Base-by-base conservation (phyloP, 305 asterid genomes). In the Fraxinus velutina region DNA sequence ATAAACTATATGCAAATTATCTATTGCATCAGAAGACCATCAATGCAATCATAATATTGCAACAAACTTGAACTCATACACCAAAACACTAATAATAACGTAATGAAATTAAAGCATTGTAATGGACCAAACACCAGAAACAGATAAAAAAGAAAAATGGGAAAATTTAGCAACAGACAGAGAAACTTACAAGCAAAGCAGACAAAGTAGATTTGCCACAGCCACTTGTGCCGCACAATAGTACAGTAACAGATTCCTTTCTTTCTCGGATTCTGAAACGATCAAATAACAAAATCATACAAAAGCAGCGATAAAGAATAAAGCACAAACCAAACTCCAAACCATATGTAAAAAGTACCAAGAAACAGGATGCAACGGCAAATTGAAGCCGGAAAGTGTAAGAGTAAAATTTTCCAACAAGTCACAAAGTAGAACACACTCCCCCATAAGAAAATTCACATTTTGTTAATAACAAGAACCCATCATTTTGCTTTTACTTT, bases 201-300 rank as follows among this genome's bases (percentile, higher is more conserved):
- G 87, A 84, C 50, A 84, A 73, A 24, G 87, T 84, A 27, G 87
- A 84, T 77, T 84, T 84, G 17, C 87, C 87, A 73, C 87, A 84
- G 7, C 84, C 87, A 80, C 87, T 80, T 10, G 87, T 84, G 50
- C 87, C 87, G 24, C 87, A 84, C 29, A 80, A 66, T 80, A 80
- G 80, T 42, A 84, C 73, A 62, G 82, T 84, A 34, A 84, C 82
- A 57, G 87, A 84, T 57, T 84, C 87, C 84, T 81, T 84, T 32
- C 84, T 64, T 72, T 84, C 87, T 37, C 84, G 77, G 75, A 84
- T 72, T 75, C 87, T 84, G 84, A 39, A 70, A 68, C 17, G 17
- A 13, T 70, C 73, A 52, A 70, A 29, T 37, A 30, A 70, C 4
- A 71, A 73, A 42, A 74, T 8, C 44, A n/a, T 27, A 22, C 4